phyloP scores from a whole-genome alignment of 495 filamentous ascomycete species.

The Daldinia grandis region DNA sequence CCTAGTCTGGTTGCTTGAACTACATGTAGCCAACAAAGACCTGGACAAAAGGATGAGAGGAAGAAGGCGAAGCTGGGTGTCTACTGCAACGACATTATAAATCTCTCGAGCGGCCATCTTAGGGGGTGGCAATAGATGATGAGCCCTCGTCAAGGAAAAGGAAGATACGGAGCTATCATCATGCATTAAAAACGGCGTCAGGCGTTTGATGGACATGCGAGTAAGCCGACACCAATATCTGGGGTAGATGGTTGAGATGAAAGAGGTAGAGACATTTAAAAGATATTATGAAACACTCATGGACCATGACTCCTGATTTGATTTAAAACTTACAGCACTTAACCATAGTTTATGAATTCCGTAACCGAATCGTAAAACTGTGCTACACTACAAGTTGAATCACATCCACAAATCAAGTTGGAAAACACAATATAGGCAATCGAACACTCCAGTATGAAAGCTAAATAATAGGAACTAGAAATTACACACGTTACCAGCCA shows the following conservation, averaged over 20 bases:
- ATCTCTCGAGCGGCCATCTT: background rate
- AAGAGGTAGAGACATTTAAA: background rate
- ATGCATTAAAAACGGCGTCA: conserved; percentile 27
- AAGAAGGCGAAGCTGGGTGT: background rate
- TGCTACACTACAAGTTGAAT: background rate
- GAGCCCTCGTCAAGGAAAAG: background rate
- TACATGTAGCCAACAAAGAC: background rate
- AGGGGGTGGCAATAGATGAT: background rate
- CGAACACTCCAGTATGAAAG: background rate
- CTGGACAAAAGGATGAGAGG: background rate
- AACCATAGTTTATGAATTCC: background rate
- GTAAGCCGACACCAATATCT: background rate
- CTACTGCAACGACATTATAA: background rate
- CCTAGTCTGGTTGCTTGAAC: background rate
- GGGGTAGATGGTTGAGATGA: background rate
- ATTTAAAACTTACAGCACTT: background rate
- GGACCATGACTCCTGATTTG: background rate
- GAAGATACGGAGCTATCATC: conserved; percentile 5
- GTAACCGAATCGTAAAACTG: background rate
- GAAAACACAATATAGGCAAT: background rate
- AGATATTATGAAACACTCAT: background rate
- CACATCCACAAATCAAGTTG: background rate
- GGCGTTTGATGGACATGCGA: conserved; percentile 22
- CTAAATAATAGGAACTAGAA: background rate
- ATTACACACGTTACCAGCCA: background rate